These are phyloP conservation scores for Termitomyces sp. DNA, from an alignment of 768 basidiomycete genomes.

Conservation along the genomic window DNA sequence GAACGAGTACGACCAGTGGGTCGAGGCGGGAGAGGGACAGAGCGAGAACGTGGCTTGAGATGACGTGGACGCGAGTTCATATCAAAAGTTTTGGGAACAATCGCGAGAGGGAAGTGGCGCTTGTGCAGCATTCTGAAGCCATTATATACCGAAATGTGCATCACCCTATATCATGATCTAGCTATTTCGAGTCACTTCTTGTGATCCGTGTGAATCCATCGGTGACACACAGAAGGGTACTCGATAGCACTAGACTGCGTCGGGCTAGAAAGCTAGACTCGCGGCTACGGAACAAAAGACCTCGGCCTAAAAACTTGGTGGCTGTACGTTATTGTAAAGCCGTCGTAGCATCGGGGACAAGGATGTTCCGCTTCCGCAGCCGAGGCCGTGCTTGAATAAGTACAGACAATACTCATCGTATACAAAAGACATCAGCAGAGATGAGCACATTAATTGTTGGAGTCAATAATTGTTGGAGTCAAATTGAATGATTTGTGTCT, in stretches of 20 bases:
- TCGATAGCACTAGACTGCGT: too few species aligned
- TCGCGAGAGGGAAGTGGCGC: neutral
- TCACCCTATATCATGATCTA: too few species aligned
- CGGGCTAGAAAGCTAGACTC: neutral
- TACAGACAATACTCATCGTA: neutral
- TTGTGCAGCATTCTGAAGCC: neutral
- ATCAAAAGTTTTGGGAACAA: too few species aligned
- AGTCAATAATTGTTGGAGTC: too few species aligned
- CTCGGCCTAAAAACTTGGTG: neutral
- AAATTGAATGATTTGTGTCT: too few species aligned
- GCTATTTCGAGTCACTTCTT: too few species aligned
- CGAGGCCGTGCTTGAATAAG: neutral
- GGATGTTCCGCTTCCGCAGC: neutral
- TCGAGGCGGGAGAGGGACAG: conserved; percentile 1
- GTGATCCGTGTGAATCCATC: too few species aligned
- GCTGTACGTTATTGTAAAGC: neutral
- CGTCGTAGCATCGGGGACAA: too few species aligned
- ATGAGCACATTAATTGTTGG: neutral
- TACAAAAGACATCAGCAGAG: neutral
- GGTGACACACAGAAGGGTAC: too few species aligned
- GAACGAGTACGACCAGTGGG: neutral
- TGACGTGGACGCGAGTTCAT: conserved; percentile 5
- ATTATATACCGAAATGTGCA: neutral
- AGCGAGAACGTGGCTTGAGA: conserved; percentile 3
- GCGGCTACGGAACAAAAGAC: neutral